Percentiles rank a stretch among this genome's conserved stretches.
Evolutionary conservation across 2,329 filamentous ascomycete genomes (phyloP).

Genomic region (Dothiorella sarmentorum): DNA sequence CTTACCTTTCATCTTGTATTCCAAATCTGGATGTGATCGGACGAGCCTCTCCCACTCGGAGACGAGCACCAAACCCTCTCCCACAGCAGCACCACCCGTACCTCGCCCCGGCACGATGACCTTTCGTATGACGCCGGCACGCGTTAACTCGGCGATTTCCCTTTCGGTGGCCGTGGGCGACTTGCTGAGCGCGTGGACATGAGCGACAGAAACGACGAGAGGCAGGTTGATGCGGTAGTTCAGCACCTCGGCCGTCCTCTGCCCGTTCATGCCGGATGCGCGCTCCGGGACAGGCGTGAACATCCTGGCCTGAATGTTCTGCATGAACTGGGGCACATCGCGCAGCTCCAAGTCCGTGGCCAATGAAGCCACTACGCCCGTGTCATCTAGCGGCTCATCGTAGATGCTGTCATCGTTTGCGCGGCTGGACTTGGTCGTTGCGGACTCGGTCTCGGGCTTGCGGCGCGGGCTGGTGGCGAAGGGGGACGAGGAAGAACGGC

Average conservation of each 20-base stretch:
- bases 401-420: constrained; percentile 32
- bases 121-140: constrained; percentile 57
- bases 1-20: constrained; percentile 40
- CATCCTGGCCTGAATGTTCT: constrained; percentile 59
- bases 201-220: constrained; percentile 62
- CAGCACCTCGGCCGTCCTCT: constrained; percentile 60
- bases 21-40: constrained; percentile 30
- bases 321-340: constrained; percentile 62
- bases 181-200: constrained; percentile 61
- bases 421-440: constrained; percentile 13
- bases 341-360: constrained; percentile 55
- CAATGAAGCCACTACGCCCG: constrained; percentile 55
- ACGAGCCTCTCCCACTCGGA: constrained; percentile 51
- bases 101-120: constrained; percentile 62
- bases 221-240: constrained; percentile 59
- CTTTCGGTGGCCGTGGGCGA: constrained; percentile 65
- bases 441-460: constrained; percentile 28
- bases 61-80: constrained; percentile 62
- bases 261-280: constrained; percentile 60
- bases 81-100: constrained; percentile 54
- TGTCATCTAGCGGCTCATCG: constrained; percentile 55
- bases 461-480: constrained; percentile 36
- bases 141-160: constrained; percentile 60
- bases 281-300: constrained; percentile 61
- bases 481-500: constrained; percentile 35